Percentiles rank a stretch among this genome's conserved stretches.
These are phyloP conservation scores for Cutaneotrichosporon curvatum DNA, from an alignment of 1,284 basidiomycete genomes.

Conservation along the genomic window DNA sequence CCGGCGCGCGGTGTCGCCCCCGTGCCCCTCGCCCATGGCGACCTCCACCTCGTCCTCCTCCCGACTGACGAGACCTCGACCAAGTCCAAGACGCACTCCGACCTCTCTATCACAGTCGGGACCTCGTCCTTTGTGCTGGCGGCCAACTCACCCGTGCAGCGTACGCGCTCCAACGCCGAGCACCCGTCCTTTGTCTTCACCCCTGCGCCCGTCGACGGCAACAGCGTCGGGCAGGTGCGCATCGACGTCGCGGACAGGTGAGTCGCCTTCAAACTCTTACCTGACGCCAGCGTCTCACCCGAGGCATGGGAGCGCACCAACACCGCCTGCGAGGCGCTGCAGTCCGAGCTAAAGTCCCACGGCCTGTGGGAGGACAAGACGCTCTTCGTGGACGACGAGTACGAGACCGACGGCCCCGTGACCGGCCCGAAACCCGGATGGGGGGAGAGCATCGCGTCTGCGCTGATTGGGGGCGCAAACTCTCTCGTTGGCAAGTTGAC, in stretches of 20 bases:
- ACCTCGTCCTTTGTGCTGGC: conserved; percentile 34
- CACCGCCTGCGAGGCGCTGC: conserved; percentile 26
- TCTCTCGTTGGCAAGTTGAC: conserved; percentile 5
- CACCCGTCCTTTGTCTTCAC: conserved; percentile 40
- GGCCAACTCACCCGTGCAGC: conserved; percentile 33
- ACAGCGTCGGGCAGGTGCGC: conserved; percentile 38
- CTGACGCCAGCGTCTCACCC: conserved; percentile 24
- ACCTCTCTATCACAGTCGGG: conserved; percentile 27
- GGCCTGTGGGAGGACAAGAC: conserved; percentile 36
- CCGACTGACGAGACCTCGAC: conserved; percentile 31
- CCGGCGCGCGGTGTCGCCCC: conserved; percentile 29
- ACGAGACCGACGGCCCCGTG: conserved; percentile 28
- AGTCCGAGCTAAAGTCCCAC: conserved; percentile 30
- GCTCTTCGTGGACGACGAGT: conserved; percentile 44
- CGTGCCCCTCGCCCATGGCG: conserved; percentile 37
- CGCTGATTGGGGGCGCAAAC: conserved; percentile 3
- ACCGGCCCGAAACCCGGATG: conserved; percentile 24
- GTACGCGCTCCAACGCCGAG: conserved; percentile 32
- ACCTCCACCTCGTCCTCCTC: conserved; percentile 34
- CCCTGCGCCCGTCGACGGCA: conserved; percentile 34
- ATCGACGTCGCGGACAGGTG: conserved; percentile 37
- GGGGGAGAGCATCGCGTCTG: conserved; percentile 38
- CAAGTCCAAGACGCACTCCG: too few species aligned
- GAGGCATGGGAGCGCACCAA: conserved; percentile 41
- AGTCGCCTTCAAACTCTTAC: conserved; percentile 4